phyloP scores from a whole-genome alignment of 192 early-diverging fungal species.

The Nowakowskiella sp. region DNA sequence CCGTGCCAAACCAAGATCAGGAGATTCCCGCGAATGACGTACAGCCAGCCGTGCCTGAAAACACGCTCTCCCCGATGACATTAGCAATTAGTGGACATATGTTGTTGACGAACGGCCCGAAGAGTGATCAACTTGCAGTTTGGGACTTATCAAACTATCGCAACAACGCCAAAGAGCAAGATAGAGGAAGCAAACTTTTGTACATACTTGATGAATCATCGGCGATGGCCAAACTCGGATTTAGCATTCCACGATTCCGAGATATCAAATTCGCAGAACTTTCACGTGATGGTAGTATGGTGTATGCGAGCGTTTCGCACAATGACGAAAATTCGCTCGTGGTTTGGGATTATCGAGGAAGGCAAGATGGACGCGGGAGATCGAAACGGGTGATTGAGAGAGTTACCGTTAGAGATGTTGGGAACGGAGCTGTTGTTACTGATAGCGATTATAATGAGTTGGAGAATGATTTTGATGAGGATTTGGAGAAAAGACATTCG shows the following conservation, averaged over 20 bases:
- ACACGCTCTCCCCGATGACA: constrained; percentile 18
- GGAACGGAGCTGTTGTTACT: constrained; percentile 3
- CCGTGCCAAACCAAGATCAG: not conserved
- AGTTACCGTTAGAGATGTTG: not conserved
- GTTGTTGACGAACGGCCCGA: constrained; percentile 28
- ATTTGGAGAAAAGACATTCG: not conserved
- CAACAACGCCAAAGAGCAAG: no score
- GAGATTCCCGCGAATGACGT: not conserved
- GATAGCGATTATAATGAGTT: constrained; percentile 10
- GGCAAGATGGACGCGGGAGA: not conserved
- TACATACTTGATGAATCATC: not conserved
- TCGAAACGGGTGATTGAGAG: no score
- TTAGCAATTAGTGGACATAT: constrained; percentile 24
- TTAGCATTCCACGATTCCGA: not conserved
- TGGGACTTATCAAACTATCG: constrained; percentile 21
- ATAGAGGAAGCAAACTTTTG: not conserved
- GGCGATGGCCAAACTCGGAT: not conserved
- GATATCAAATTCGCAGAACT: constrained; percentile 28
- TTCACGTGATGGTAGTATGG: constrained; percentile 13
- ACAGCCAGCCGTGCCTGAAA: not conserved
- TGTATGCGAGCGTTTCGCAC: constrained; percentile 17
- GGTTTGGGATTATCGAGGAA: constrained; percentile 18
- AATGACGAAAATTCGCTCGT: constrained; percentile 6
- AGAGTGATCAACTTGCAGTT: constrained; percentile 9
- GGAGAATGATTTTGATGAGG: not conserved